A percentile compares a stretch with the other conserved stretches of the same genome.
phyloP scores from a whole-genome alignment of 78 protist species.

The Capsaspora owczarzaki region DNA sequence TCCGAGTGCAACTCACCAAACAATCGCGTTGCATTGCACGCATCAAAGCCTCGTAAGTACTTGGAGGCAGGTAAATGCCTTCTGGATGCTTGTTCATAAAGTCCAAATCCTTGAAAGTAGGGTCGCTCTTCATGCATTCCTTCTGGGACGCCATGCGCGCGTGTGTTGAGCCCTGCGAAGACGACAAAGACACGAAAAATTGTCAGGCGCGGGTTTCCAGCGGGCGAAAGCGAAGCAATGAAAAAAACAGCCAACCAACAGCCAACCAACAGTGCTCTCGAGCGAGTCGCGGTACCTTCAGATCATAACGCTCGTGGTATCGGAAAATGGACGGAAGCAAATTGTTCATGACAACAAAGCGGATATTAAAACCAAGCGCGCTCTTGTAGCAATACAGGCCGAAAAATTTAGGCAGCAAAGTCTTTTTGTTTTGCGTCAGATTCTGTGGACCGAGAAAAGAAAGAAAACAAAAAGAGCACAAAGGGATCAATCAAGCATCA shows the following conservation, averaged over 20 bases:
- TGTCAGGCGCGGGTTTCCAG: not conserved
- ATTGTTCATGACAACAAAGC: constrained; percentile 83
- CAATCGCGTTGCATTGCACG: not conserved
- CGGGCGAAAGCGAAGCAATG: not conserved
- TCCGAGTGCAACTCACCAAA: not conserved
- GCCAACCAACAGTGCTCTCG: not conserved
- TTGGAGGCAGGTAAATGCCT: not conserved
- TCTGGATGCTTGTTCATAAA: constrained; percentile 11
- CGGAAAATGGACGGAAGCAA: constrained; percentile 54
- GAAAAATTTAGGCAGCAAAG: constrained; percentile 68
- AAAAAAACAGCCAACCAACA: not conserved
- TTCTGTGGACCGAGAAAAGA: constrained; percentile 29
- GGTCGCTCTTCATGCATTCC: constrained; percentile 30
- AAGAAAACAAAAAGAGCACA: not conserved
- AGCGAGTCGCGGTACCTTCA: constrained; percentile 54
- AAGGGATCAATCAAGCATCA: no score
- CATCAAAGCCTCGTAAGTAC: not conserved
- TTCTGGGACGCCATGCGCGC: constrained; percentile 34
- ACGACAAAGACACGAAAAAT: not conserved
- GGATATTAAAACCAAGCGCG: constrained; percentile 46
- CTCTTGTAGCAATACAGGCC: constrained; percentile 68
- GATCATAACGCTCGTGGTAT: constrained; percentile 69
- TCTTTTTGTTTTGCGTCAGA: constrained; percentile 55
- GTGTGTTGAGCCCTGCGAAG: constrained; percentile 37
- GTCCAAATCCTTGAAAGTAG: constrained; percentile 52